phyloP scores from a whole-genome alignment of 176 grass and related monocot species.

The Echinochloa phyllopogon region DNA sequence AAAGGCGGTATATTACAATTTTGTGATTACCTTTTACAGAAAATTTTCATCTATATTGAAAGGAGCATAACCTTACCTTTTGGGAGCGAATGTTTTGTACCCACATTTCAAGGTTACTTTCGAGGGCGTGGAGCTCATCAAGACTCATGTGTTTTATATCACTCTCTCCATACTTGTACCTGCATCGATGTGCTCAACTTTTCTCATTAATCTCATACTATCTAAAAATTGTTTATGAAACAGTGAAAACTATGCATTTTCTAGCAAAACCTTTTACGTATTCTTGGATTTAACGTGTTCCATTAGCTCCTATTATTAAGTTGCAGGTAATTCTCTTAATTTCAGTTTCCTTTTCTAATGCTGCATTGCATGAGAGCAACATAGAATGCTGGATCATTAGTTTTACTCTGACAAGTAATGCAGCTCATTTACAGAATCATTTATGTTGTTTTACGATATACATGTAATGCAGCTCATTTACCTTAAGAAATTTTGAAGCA shows the following conservation, averaged over 20 bases:
- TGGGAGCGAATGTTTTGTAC: conserved; percentile 55
- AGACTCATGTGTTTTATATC: conserved; percentile 58
- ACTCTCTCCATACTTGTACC: conserved; percentile 63
- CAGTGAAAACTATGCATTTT: background rate
- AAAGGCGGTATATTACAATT: background rate
- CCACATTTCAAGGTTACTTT: conserved; percentile 75
- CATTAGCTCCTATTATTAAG: background rate
- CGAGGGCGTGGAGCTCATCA: conserved; percentile 66
- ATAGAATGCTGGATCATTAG: background rate
- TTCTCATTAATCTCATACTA: background rate
- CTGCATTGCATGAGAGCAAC: background rate
- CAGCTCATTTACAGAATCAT: conserved; percentile 44
- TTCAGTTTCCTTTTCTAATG: background rate
- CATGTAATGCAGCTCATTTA: conserved; percentile 36
- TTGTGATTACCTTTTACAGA: background rate
- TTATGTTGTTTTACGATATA: background rate
- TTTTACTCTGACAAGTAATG: background rate
- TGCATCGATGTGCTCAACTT: conserved; percentile 29
- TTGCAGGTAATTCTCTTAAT: background rate
- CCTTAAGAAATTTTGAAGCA: conserved; percentile 80
- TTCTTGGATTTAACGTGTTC: background rate
- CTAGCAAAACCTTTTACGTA: background rate
- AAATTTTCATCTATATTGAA: conserved; percentile 5
- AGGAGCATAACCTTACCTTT: conserved; percentile 51
- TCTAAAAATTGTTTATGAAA: conserved; percentile 1